Evolutionary conservation across 495 filamentous ascomycete species (phyloP).

Genomic region (Trichoderma erinaceum): DNA sequence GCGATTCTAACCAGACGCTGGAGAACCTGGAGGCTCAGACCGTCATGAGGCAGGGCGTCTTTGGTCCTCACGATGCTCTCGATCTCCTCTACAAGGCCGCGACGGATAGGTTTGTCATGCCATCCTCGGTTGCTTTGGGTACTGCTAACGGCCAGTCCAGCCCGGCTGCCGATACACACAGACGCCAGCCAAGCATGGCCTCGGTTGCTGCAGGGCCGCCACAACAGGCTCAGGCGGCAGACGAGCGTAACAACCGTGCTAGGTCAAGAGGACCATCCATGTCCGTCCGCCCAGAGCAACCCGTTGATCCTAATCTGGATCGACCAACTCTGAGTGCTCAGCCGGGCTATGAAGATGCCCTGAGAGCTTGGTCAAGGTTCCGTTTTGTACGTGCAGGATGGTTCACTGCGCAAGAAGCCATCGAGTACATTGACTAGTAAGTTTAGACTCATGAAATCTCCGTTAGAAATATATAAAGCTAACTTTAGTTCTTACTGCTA

Average conservation of each 20-base stretch:
- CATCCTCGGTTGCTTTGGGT: constrained; percentile 26
- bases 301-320: constrained; percentile 34
- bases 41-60: constrained; percentile 57
- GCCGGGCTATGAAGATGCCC: constrained; percentile 55
- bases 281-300: constrained; percentile 22
- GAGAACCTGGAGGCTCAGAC: constrained; percentile 57
- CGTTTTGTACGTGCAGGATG: constrained; percentile 92
- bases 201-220: not conserved
- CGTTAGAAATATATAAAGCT: constrained; percentile 10
- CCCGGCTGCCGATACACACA: constrained; percentile 9
- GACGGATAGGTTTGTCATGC: constrained; percentile 28
- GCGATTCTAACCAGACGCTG: constrained; percentile 39
- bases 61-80: constrained; percentile 64
- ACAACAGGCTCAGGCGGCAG: not conserved
- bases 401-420: constrained; percentile 89
- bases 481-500: constrained; percentile 25
- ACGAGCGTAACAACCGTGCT: not conserved
- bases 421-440: constrained; percentile 89
- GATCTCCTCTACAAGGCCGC: constrained; percentile 65
- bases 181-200: constrained; percentile 3
- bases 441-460: constrained; percentile 20
- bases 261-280: not conserved
- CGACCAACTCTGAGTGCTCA: constrained; percentile 32
- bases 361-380: constrained; percentile 82
- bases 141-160: constrained; percentile 10